phyloP scores from a whole-genome alignment of 1,284 basidiomycete species.

The Entoloma clypeatum region DNA sequence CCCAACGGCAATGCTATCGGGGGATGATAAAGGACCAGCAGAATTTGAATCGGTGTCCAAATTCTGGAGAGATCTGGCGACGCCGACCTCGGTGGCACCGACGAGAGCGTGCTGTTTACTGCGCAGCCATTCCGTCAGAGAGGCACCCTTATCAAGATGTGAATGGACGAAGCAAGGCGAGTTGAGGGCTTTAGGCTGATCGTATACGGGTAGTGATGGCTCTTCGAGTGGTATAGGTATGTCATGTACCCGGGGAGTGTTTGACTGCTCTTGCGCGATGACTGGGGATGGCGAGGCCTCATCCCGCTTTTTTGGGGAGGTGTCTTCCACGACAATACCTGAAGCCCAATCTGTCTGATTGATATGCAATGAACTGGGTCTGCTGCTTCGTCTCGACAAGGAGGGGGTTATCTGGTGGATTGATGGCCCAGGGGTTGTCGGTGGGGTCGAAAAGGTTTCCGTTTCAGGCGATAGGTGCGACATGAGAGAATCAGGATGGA shows the following conservation, averaged over 20 bases:
- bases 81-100: constrained; percentile 40
- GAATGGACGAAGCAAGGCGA: constrained; percentile 89
- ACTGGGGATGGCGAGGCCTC: constrained; percentile 18
- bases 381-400: constrained; percentile 45
- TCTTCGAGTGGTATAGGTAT: constrained; percentile 19
- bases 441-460: constrained; percentile 62
- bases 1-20: constrained; percentile 13
- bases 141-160: constrained; percentile 73
- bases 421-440: constrained; percentile 44
- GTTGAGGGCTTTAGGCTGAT: constrained; percentile 38
- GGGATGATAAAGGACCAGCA: constrained; percentile 14
- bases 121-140: constrained; percentile 67
- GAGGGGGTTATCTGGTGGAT: constrained; percentile 37
- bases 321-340: constrained; percentile 43
- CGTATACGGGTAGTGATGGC: constrained; percentile 24
- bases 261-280: constrained; percentile 20
- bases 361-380: constrained; percentile 47
- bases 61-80: constrained; percentile 46
- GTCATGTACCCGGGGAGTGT: constrained; percentile 19
- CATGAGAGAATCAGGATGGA: constrained; percentile 12
- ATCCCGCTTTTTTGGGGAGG: constrained; percentile 35
- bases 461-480: constrained; percentile 38
- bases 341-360: constrained; percentile 42
- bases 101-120: constrained; percentile 40
- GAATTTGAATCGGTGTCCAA: constrained; percentile 21